Evolutionary conservation across 148 eudicot genomes (phyloP).

Genomic region (Persicaria tinctoria): DNA sequence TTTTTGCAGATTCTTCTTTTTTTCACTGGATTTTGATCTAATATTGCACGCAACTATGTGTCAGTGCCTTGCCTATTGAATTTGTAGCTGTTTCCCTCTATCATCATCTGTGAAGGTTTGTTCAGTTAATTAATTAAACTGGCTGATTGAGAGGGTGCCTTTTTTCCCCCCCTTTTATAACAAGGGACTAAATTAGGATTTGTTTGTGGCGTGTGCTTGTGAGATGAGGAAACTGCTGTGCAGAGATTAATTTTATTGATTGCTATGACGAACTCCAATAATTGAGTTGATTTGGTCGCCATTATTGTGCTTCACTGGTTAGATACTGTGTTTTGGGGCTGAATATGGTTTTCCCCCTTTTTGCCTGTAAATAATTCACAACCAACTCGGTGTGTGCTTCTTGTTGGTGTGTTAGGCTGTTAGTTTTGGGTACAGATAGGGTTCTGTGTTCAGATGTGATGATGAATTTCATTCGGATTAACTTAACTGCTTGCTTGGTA

Average conservation of each 20-base stretch:
- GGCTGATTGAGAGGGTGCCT: neutral
- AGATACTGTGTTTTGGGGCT: neutral
- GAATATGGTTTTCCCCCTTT: neutral
- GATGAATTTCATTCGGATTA: neutral
- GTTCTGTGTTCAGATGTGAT: neutral
- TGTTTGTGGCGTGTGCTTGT: neutral
- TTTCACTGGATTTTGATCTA: neutral
- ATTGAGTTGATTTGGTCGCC: conserved; percentile 10
- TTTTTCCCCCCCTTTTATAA: no score
- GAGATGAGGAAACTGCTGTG: neutral
- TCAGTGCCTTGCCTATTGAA: neutral
- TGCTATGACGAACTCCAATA: neutral
- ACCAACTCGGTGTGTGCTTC: neutral
- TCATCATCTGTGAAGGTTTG: conserved; percentile 4
- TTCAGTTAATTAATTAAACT: neutral
- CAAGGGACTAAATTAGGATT: neutral
- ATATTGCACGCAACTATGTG: neutral
- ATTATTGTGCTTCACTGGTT: neutral
- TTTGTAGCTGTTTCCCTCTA: neutral
- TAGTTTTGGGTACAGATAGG: neutral
- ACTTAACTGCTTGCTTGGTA: neutral
- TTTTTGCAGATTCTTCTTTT: neutral
- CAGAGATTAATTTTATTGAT: neutral
- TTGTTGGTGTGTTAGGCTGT: neutral
- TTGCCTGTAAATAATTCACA: neutral